Evolutionary conservation across 1,139 yeast species (phyloP), one percentile per base, ranked within the genome.

Genomic region (Blastobotrys illinoisensis): DNA sequence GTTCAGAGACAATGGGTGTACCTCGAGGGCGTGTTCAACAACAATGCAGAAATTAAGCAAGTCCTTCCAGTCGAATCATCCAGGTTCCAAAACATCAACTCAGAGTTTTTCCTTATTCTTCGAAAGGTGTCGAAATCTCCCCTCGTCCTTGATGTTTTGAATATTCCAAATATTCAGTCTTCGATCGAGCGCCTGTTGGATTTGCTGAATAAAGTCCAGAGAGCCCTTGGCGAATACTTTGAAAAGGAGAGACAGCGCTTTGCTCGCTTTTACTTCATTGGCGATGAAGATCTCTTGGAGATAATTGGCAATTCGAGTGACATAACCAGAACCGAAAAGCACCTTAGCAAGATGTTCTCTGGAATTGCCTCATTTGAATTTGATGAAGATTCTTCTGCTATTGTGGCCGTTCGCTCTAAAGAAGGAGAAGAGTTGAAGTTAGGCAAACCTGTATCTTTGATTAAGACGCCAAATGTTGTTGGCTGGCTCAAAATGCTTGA

Each of bases 1-100:
- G 88, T 85, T 1, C 98, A 93, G 67, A 74, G 86, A n/a, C 89
- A 86, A 63, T 91, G 96, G 96, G 81, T 88, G 1, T 89, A 91
- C 64, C 75, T 91, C 19, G 86, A 82, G 59, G 97, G 96, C 0
- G 82, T 90, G 0, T 86, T 93, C 65, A 60, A 62, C 26, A 82
- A 80, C 13, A 80, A 79, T 54, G 73, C 76, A 0, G 90, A 86
- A 47, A 80, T 91, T 24, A 75, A 78, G 51, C 76, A 73, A 32
- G 71, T 88, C 2, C 72, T 91, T 11, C 95, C 96, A 0, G 68
- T 81, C 3, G 98, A 90, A 62, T 74, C 85, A 0, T 70, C 86
- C 0, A 74, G 95, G 47, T 91, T 88, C 66, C 78, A 77, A 32
- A 82, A 80, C 56, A 72, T 86, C 18, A 79, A 90, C 2, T 73